A percentile compares a stretch with the other conserved stretches of the same genome.
phyloP scores from a whole-genome alignment of 768 basidiomycete species.

The Mycena kentingensis region DNA sequence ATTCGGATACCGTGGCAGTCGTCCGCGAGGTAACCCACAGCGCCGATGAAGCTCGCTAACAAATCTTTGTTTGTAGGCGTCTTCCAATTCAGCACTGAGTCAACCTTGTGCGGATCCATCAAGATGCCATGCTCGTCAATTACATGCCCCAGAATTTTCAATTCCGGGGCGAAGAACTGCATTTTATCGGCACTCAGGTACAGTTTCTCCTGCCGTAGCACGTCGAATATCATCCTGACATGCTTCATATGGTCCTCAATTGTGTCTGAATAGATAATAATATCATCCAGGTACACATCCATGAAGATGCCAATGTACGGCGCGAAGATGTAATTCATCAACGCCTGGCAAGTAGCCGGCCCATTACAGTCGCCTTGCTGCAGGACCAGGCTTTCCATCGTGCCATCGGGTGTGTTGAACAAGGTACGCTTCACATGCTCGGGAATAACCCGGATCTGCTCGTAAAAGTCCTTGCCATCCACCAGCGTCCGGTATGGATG shows the following conservation, averaged over 20 bases:
- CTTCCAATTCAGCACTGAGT: conserved; percentile 32
- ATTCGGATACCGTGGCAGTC: conserved; percentile 27
- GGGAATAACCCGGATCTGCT: conserved; percentile 38
- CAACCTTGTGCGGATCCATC: conserved; percentile 44
- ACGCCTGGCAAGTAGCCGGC: conserved; percentile 42
- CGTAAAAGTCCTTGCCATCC: conserved; percentile 42
- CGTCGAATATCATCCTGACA: conserved; percentile 28
- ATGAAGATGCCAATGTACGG: conserved; percentile 38
- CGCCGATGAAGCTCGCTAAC: conserved; percentile 35
- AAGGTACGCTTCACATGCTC: conserved; percentile 29
- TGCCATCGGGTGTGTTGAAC: conserved; percentile 33
- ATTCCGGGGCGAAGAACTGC: conserved; percentile 23
- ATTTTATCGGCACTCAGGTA: conserved; percentile 33
- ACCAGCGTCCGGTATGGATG: conserved; percentile 25
- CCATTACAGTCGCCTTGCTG: conserved; percentile 36
- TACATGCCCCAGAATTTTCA: conserved; percentile 38
- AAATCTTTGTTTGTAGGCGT: conserved; percentile 30
- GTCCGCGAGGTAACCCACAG: conserved; percentile 37
- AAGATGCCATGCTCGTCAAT: conserved; percentile 34
- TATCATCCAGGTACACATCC: conserved; percentile 44
- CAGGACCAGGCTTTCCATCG: conserved; percentile 41
- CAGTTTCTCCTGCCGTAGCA: conserved; percentile 30
- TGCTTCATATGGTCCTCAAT: conserved; percentile 36
- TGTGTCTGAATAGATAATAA: conserved; percentile 40
- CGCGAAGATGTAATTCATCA: conserved; percentile 45